These are phyloP conservation scores for Metschnikowia orientalis DNA, from an alignment of 805 yeast genomes.

Conservation along the genomic window DNA sequence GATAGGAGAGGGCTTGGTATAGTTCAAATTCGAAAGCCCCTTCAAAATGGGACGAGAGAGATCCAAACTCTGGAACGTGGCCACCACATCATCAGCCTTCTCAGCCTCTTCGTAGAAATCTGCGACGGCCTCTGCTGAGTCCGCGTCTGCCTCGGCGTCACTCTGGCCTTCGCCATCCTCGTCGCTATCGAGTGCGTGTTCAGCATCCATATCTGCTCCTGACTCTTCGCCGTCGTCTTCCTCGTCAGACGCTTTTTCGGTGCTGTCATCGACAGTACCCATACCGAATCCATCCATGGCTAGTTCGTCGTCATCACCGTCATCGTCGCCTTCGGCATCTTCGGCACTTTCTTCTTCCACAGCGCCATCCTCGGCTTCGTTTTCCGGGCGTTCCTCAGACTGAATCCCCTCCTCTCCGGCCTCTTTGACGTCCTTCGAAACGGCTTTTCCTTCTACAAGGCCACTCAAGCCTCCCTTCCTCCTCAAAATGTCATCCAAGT, in stretches of 20 bases:
- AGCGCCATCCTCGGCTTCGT: slow-evolving; percentile 26
- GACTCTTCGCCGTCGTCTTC: slow-evolving; percentile 19
- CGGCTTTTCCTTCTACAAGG: slow-evolving; percentile 37
- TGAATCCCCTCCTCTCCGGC: slow-evolving; percentile 16
- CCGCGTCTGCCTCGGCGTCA: slow-evolving; percentile 42
- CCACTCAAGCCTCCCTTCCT: slow-evolving; percentile 74
- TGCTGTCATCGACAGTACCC: slow-evolving; percentile 39
- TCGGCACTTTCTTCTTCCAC: slow-evolving; percentile 21
- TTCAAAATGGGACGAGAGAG: slow-evolving; percentile 87
- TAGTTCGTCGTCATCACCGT: slow-evolving; percentile 36
- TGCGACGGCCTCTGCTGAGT: slow-evolving; percentile 78
- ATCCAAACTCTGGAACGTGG: slow-evolving; percentile 69
- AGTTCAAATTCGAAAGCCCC: slow-evolving; percentile 77
- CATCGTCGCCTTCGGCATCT: slow-evolving; percentile 21
- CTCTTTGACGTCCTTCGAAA: slow-evolving; percentile 9
- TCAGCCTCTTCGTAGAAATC: slow-evolving; percentile 55
- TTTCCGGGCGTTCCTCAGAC: slow-evolving; percentile 23
- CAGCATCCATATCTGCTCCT: slow-evolving; percentile 11
- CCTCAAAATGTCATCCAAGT: slow-evolving; percentile 80
- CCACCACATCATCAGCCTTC: slow-evolving; percentile 48
- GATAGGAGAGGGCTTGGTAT: slow-evolving; percentile 87
- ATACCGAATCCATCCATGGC: slow-evolving; percentile 46
- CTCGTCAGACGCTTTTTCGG: slow-evolving; percentile 7
- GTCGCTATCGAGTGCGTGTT: slow-evolving; percentile 21
- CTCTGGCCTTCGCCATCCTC: slow-evolving; percentile 13